Conservation (phyloP, 805 yeast species). For the Candida palmyrensis region DNA sequence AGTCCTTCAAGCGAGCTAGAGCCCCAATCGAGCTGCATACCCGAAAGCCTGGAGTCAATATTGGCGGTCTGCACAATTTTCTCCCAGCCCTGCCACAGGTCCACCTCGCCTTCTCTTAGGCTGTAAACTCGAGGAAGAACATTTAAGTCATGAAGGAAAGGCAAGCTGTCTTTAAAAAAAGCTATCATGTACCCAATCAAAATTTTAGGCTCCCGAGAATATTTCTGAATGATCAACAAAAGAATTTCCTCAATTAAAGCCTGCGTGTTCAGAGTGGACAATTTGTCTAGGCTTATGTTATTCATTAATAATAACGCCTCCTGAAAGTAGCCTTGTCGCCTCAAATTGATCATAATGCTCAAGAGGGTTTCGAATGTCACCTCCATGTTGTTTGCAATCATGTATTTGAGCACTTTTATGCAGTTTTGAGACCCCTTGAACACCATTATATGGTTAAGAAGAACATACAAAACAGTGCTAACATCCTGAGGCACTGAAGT, state of each 20-base stretch:
- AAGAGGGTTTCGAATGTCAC: constrained; percentile 20
- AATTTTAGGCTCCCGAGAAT: constrained; percentile 26
- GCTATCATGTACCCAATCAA: constrained; percentile 32
- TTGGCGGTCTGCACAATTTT: constrained; percentile 21
- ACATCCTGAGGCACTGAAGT: constrained; percentile 15
- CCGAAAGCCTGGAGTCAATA: constrained; percentile 22
- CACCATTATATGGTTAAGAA: constrained; percentile 29
- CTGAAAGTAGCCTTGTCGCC: constrained; percentile 21
- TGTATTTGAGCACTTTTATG: constrained; percentile 26
- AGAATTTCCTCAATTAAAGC: constrained; percentile 26
- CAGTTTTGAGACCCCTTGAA: constrained; percentile 33
- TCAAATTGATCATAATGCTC: constrained; percentile 24
- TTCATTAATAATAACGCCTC: constrained; percentile 33
- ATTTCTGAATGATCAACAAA: constrained; percentile 23
- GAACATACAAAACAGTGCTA: constrained; percentile 21
- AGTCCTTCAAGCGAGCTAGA: constrained; percentile 16
- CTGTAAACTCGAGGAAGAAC: constrained; percentile 22
- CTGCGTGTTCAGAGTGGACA: constrained; percentile 13
- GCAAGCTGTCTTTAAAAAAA: constrained; percentile 16
- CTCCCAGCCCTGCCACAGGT: neutral
- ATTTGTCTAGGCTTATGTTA: constrained; percentile 18
- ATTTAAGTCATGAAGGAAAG: constrained; percentile 20
- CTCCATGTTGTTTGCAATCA: constrained; percentile 20
- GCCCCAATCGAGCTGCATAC: too few relatives aligned
- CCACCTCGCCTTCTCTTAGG: neutral